A percentile compares a stretch with the other conserved stretches of the same genome.
phyloP scores from a whole-genome alignment of 2,329 filamentous ascomycete species.

The Exophiala phaeomuriformis region DNA sequence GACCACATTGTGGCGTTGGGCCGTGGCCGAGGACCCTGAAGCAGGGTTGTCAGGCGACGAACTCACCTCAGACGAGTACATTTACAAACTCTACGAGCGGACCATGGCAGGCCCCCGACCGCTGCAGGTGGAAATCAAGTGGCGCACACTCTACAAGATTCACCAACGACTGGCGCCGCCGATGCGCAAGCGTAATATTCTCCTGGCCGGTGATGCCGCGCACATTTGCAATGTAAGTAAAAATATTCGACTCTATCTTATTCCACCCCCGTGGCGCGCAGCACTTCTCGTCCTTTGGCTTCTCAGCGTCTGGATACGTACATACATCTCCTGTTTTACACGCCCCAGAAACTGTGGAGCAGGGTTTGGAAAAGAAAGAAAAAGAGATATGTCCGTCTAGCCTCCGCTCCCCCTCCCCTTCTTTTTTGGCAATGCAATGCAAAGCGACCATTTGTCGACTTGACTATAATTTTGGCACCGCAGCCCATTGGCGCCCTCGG shows the following conservation, averaged over 20 bases:
- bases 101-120: slow-evolving; percentile 8
- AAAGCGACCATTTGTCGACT: too few relatives aligned
- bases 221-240: slow-evolving; percentile 33
- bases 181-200: slow-evolving; percentile 7
- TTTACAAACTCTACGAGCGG: slow-evolving; percentile 7
- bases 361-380: too few relatives aligned
- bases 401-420: neutral
- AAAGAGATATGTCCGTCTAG: too few relatives aligned
- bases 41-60: slow-evolving; percentile 7
- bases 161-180: slow-evolving; percentile 14
- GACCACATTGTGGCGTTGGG: slow-evolving; percentile 12
- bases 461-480: neutral
- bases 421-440: neutral
- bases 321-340: too few relatives aligned
- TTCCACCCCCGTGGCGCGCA: too few relatives aligned
- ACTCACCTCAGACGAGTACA: slow-evolving; percentile 8
- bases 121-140: slow-evolving; percentile 9
- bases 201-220: slow-evolving; percentile 55
- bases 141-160: slow-evolving; percentile 7
- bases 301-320: too few relatives aligned
- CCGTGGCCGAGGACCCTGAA: slow-evolving; percentile 7
- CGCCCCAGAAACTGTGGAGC: too few relatives aligned
- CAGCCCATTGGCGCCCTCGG: slow-evolving; percentile 13
- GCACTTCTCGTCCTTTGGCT: too few relatives aligned
- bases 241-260: too few relatives aligned